These are phyloP conservation scores for Dendrobium nobile DNA, from an alignment of 106 monocot species.

Conservation along the genomic window DNA sequence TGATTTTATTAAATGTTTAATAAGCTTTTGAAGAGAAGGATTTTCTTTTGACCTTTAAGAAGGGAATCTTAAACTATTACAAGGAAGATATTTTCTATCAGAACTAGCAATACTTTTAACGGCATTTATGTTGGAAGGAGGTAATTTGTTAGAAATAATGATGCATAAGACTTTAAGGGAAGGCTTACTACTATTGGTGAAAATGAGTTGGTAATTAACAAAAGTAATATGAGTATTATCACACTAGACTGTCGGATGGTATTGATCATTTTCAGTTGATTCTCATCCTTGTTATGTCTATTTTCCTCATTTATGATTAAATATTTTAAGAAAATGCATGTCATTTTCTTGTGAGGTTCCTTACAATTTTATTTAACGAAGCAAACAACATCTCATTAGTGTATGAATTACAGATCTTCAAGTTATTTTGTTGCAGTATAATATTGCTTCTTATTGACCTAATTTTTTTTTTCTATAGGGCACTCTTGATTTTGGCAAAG, in stretches of 20 bases:
- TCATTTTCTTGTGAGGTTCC: not conserved
- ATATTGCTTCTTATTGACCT: not conserved
- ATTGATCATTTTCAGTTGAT: not conserved
- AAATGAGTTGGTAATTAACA: not conserved
- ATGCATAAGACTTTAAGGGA: not conserved
- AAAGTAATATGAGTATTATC: not conserved
- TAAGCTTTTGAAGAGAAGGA: not conserved
- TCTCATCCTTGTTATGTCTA: not conserved
- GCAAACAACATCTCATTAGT: not conserved
- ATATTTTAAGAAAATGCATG: not conserved
- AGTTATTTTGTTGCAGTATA: not conserved
- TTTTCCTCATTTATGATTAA: not conserved
- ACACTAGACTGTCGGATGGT: not conserved
- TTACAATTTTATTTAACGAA: not conserved
- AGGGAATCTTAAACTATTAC: not conserved
- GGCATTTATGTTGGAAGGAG: not conserved
- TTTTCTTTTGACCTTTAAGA: not conserved
- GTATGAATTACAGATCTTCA: not conserved
- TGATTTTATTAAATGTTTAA: not conserved
- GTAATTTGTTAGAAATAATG: not conserved
- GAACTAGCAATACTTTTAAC: not conserved
- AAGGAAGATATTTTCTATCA: not conserved
- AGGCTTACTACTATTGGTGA: not conserved
- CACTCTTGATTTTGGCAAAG: conserved; percentile 93
- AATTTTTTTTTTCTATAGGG: conserved; percentile 34